These are phyloP conservation scores for Spathaspora arborariae DNA, from an alignment of 805 yeast species.

Conservation along the genomic window DNA sequence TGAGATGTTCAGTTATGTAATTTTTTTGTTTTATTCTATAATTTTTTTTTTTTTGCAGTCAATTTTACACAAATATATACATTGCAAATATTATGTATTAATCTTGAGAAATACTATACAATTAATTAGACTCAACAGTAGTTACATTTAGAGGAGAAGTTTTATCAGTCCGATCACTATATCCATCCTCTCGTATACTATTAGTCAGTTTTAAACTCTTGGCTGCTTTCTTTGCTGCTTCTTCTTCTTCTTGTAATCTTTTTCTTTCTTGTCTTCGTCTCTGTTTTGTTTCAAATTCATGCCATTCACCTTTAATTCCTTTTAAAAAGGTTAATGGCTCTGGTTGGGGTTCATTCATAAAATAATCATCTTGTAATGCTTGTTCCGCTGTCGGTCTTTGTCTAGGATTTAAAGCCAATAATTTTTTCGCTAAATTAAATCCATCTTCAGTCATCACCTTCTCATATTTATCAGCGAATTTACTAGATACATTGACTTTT, in stretches of 20 bases:
- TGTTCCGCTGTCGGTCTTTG: slow-evolving; percentile 62
- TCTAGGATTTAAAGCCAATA: slow-evolving; percentile 67
- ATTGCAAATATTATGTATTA: not conserved
- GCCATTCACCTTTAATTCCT: slow-evolving; percentile 84
- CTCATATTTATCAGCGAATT: slow-evolving; percentile 29
- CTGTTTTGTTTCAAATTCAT: slow-evolving; percentile 91
- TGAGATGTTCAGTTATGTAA: not conserved
- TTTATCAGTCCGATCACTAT: not conserved
- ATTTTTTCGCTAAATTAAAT: slow-evolving; percentile 58
- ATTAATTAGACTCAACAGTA: not conserved
- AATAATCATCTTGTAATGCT: slow-evolving; percentile 68
- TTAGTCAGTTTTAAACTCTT: not conserved
- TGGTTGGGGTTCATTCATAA: slow-evolving; percentile 63
- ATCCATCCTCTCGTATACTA: not conserved
- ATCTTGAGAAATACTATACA: not conserved
- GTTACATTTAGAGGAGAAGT: slow-evolving; percentile 1
- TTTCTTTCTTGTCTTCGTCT: slow-evolving; percentile 52
- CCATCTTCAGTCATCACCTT: slow-evolving; percentile 47
- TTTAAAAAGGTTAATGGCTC: slow-evolving; percentile 54
- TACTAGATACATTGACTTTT: slow-evolving; percentile 27
- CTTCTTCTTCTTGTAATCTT: slow-evolving; percentile 30
- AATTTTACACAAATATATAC: not conserved
- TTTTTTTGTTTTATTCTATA: no score
- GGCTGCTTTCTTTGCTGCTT: slow-evolving; percentile 7
- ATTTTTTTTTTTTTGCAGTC: not conserved